Base-by-base conservation (phyloP, 495 filamentous ascomycete genomes). In the Cladorrhinum samala region DNA sequence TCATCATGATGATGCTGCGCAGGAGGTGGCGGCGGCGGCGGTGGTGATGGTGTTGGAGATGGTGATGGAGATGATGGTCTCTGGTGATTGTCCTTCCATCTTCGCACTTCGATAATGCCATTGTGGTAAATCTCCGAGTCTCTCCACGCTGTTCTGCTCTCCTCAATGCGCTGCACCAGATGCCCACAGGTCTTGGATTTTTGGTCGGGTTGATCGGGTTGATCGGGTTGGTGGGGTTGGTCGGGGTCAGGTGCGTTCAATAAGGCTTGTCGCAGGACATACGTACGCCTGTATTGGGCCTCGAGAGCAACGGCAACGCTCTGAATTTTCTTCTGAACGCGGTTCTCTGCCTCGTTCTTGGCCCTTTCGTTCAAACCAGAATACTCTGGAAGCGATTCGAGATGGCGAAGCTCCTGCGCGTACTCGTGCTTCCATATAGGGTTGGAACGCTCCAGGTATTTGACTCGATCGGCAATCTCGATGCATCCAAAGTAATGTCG, bases 401-500 rank as follows among this genome's bases (percentile, higher is more conserved):
- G 36, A 24, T 50, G 9, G 11, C 43, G n/a, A 13, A 39, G 13
- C 13, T 57, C 49, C 14, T 52, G 48, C 1, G 46, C 1, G 1
- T 54, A 18, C 20, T 64, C 59, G 2, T 63, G 4, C 42, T 59
- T 0, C 63, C 63, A 65, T n/a, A 67, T 51, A 1, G 5, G 1
- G 14, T 53, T 46, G 0, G 33, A 3, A 2, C 13, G 23, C 3
- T 50, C 37, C n/a, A 65, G 58, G 23, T 68, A 71, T 0, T 39
- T 8, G 3, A 52, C 17, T 14, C 60, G 57, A 0, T 69, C 55
- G 2, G 16, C 13, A 17, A 68, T 60, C 11, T 63, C 49, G 23
- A 71, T 65, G 33, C 68, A 71, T 16, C 66, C 68, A 38, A 65
- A 46, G 45, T 62, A 71, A 38, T 69, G 68, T 6, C 65, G 50